Evolutionary conservation across 345 rosid species (phyloP).

Genomic region (Crucihimalaya himalaica): DNA sequence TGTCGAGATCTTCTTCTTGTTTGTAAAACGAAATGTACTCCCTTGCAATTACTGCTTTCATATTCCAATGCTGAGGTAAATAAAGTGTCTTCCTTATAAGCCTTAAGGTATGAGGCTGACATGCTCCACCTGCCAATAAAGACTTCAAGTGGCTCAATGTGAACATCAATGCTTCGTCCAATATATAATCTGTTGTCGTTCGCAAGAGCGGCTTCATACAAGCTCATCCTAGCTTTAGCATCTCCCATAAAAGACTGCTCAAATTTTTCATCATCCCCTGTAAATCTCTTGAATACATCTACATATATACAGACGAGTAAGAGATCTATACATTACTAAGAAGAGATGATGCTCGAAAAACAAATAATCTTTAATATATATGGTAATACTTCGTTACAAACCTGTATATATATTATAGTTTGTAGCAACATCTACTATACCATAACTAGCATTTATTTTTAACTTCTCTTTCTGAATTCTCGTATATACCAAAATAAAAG

Average conservation of each 20-base stretch:
- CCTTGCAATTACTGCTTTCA: constrained; percentile 13
- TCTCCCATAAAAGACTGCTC: constrained; percentile 19
- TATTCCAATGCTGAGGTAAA: constrained; percentile 26
- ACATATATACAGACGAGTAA: constrained; percentile 3
- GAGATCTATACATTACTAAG: too few species aligned
- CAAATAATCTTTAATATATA: neutral
- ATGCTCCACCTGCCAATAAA: neutral
- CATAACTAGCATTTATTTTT: neutral
- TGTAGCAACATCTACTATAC: neutral
- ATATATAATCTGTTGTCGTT: constrained; percentile 40
- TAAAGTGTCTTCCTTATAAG: constrained; percentile 15
- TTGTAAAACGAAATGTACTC: constrained; percentile 21
- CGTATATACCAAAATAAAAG: neutral
- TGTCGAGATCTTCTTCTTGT: constrained; percentile 15
- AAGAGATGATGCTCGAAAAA: neutral
- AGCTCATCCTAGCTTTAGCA: constrained; percentile 37
- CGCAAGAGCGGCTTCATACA: constrained; percentile 47
- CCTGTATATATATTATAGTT: neutral
- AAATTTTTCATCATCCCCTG: constrained; percentile 33
- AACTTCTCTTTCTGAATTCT: too few species aligned
- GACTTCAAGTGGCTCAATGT: constrained; percentile 15
- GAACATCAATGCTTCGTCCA: constrained; percentile 39
- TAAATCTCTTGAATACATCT: constrained; percentile 45
- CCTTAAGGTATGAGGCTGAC: neutral
- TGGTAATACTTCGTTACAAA: neutral